Conservation (phyloP, 164 flowering plant species). For the Akebia trifoliata region DNA sequence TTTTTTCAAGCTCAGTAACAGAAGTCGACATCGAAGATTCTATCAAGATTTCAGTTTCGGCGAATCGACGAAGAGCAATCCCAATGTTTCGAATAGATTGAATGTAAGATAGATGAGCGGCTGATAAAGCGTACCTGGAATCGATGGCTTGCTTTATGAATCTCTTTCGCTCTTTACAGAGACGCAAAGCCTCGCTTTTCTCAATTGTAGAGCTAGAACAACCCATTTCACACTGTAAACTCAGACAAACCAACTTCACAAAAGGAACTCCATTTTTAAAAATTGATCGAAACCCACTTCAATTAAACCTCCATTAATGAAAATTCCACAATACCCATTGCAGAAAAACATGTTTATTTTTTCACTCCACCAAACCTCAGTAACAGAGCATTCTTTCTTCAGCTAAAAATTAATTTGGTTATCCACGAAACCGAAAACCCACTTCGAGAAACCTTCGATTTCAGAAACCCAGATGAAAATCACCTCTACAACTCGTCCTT, state of each 20-base stretch:
- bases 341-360: background rate
- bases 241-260: constrained; percentile 13
- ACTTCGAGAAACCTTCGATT: constrained; percentile 6
- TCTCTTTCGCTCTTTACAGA: constrained; percentile 67
- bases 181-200: constrained; percentile 55
- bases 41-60: constrained; percentile 62
- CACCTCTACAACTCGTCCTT: background rate
- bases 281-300: background rate
- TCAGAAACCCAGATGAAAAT: constrained; percentile 7
- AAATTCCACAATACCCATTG: background rate
- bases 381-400: background rate
- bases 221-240: constrained; percentile 49
- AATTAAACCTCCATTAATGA: constrained; percentile 9
- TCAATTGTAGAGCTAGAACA: constrained; percentile 55
- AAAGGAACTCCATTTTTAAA: constrained; percentile 9
- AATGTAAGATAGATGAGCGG: constrained; percentile 73
- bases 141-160: constrained; percentile 81
- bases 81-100: constrained; percentile 72
- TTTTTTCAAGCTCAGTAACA: constrained; percentile 54
- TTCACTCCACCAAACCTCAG: background rate
- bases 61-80: constrained; percentile 64
- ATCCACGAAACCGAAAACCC: constrained; percentile 11
- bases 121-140: constrained; percentile 74
- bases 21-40: constrained; percentile 64
- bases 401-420: constrained; percentile 1